Evolutionary conservation across 352 stramenopile species (phyloP).

Genomic region (Pythium aphanidermatum): DNA sequence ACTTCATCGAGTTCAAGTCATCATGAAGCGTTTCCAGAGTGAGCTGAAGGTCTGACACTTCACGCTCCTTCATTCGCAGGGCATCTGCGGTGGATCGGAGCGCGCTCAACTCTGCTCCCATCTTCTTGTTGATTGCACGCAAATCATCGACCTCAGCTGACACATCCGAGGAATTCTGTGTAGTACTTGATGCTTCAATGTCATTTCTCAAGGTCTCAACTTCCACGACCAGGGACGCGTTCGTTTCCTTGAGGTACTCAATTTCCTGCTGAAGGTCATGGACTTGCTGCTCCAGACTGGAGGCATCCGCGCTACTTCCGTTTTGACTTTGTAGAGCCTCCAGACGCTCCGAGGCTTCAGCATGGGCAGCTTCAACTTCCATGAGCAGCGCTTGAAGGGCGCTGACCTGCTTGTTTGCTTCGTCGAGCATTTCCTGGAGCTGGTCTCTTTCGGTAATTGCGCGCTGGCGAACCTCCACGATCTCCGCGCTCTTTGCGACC

Average conservation of each 20-base stretch:
- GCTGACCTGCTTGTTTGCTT: slow-evolving; percentile 6
- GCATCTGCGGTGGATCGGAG: slow-evolving; percentile 2
- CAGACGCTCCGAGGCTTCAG: slow-evolving; percentile 5
- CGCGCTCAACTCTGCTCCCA: slow-evolving; percentile 7
- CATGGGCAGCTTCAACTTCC: slow-evolving; percentile 8
- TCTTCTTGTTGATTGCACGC: slow-evolving; percentile 1
- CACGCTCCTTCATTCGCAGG: slow-evolving; percentile 13
- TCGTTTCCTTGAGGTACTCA: neutral
- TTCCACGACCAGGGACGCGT: neutral
- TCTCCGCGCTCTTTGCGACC: neutral
- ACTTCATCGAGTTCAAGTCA: slow-evolving; percentile 11
- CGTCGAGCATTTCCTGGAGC: slow-evolving; percentile 11
- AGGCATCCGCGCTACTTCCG: neutral
- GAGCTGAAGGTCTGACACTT: slow-evolving; percentile 7
- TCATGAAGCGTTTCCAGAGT: slow-evolving; percentile 12
- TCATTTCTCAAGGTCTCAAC: too few relatives aligned
- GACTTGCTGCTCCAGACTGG: slow-evolving; percentile 1
- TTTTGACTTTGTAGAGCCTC: slow-evolving; percentile 4
- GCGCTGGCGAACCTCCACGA: neutral
- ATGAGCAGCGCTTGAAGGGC: slow-evolving; percentile 7
- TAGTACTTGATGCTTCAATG: too few relatives aligned
- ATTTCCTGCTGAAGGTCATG: slow-evolving; percentile 11
- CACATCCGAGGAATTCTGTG: slow-evolving; percentile 3
- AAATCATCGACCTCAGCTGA: slow-evolving; percentile 8
- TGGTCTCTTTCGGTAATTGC: slow-evolving; percentile 9